phyloP scores from a whole-genome alignment of 257 asterid species.

The Capsicum rhomboideum region DNA sequence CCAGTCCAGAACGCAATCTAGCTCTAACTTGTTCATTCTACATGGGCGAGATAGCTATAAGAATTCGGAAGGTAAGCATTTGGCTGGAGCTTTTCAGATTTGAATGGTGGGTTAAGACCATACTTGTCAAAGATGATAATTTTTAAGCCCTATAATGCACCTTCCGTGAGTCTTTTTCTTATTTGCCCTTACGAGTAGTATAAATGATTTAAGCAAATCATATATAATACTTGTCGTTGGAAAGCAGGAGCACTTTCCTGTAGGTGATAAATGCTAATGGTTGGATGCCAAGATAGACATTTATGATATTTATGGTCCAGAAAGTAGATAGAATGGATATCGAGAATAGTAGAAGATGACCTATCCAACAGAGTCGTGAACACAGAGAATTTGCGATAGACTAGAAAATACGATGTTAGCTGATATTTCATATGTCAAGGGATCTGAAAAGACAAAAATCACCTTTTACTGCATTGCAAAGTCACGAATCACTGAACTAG shows the following conservation, averaged over 20 bases:
- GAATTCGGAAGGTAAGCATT: constrained; percentile 66
- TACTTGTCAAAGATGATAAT: background rate
- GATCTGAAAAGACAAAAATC: background rate
- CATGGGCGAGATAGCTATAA: constrained; percentile 91
- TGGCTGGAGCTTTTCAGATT: background rate
- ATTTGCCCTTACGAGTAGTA: background rate
- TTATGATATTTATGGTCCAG: background rate
- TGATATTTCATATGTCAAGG: background rate
- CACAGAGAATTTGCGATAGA: background rate
- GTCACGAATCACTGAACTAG: background rate
- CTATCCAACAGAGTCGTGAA: background rate
- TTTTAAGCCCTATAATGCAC: background rate
- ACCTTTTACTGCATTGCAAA: background rate
- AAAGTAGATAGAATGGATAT: background rate
- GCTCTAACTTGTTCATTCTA: constrained; percentile 61
- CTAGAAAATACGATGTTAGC: background rate
- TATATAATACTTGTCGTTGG: background rate
- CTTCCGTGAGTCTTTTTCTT: background rate
- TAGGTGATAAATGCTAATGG: background rate
- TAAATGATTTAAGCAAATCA: background rate
- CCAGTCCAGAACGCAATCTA: constrained; percentile 88
- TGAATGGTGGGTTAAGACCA: background rate
- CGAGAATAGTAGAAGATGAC: background rate
- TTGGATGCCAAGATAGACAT: background rate
- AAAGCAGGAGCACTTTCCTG: background rate